Base-by-base conservation (phyloP, 768 basidiomycete genomes). In the Daedaleopsis nitida region DNA sequence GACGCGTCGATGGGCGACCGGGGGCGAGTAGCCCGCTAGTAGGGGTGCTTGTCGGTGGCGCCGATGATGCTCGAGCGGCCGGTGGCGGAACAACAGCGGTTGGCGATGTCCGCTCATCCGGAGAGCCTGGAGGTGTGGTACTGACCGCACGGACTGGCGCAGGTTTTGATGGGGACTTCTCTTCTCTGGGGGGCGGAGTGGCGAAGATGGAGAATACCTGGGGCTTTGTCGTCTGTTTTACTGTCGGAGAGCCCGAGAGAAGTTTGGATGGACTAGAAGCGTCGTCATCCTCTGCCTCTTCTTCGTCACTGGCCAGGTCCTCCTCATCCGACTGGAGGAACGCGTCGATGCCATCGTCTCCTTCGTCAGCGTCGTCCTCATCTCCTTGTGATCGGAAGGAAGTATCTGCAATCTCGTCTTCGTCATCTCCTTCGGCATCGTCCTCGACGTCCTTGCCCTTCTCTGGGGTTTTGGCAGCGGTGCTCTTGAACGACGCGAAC, bases 1-100 rank as follows among this genome's bases (percentile, higher is more conserved):
- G 90, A 8, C 86, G 83, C 9, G 88, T 81, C 50, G 81, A 86
- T 1, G 85, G 85, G 42, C 88, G 79, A 19, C 85, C 84, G 17
- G 82, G 70, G 23, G 80, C 80, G 35, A 86, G 70, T 3, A 77
- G 73, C 21, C 83, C 78, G 14, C 54, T 49, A 8, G 66, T 59
- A 14, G 70, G 69, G 19, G 71, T 62, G 3, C 75, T 60, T 19
- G 81, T 68, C n/a, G 78, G 70, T 10, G 74, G 66, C 32, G 75
- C 61, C 21, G 77, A 71, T 16, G 75, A 67, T 2, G 74, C 67
- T 60, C 37, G 74, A 63, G 37, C 66, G 53, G 48, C 37, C 54
- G 60, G 3, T 52, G 55, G 5, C 23, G 76, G 57, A 39, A 78
- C 76, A 64, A 80, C 88, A n/a, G 87, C 85, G 19, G 64, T 38